phyloP scores from a whole-genome alignment of 768 basidiomycete genomes.

The Sutorius australiensis region DNA sequence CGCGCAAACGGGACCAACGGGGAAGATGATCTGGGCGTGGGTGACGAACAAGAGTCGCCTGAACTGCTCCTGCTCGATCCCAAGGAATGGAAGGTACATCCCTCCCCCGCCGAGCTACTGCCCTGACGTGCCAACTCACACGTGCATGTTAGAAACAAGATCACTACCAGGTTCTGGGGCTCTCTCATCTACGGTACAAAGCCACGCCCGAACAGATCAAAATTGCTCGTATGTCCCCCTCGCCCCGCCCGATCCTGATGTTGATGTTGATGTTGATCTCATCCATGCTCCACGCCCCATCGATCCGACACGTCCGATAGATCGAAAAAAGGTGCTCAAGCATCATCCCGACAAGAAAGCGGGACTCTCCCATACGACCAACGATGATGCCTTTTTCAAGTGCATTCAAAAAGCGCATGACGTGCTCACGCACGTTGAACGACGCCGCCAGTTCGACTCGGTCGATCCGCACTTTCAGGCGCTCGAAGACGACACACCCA shows the following conservation, averaged over 20 bases:
- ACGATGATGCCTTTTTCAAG: conserved; percentile 99
- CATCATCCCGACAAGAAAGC: conserved; percentile 98
- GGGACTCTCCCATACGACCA: conserved; percentile 70
- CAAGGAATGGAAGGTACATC: conserved; percentile 92
- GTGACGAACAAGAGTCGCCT: conserved; percentile 79
- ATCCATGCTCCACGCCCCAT: neutral
- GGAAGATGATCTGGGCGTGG: conserved; percentile 88
- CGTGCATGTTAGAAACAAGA: conserved; percentile 77
- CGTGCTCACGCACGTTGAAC: conserved; percentile 80
- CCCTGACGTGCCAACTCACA: too few relatives aligned
- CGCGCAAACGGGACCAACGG: conserved; percentile 44
- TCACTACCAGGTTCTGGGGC: conserved; percentile 94
- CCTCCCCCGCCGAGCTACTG: too few relatives aligned
- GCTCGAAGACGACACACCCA: conserved; percentile 76
- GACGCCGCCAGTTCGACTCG: conserved; percentile 93
- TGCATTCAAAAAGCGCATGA: conserved; percentile 99
- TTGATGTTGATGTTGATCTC: neutral
- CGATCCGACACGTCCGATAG: conserved; percentile 37
- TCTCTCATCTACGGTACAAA: conserved; percentile 83
- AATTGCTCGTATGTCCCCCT: conserved; percentile 74
- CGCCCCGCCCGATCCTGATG: conserved; percentile 13
- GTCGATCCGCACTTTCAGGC: conserved; percentile 78
- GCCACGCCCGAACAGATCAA: conserved; percentile 93
- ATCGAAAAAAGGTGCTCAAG: conserved; percentile 98
- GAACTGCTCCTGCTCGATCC: conserved; percentile 78